Evolutionary conservation across 139 green algal genomes (phyloP).

Genomic region (Asterochloris erici): DNA sequence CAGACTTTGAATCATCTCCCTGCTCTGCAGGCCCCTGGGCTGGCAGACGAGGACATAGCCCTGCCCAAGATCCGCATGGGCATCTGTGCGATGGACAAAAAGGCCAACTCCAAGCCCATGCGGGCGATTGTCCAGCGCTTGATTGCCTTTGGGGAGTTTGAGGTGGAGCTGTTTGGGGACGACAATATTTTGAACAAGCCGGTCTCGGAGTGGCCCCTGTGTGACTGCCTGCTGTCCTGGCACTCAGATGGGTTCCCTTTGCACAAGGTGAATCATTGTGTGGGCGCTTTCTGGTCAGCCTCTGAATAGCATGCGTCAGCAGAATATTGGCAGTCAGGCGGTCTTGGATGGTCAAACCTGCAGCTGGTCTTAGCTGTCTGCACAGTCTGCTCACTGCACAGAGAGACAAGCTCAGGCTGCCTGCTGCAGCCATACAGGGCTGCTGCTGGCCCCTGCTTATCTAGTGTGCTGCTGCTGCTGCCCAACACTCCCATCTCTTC

Average conservation of each 20-base stretch:
- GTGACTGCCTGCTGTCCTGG: conserved; percentile 90
- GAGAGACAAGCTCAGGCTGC: too few species aligned
- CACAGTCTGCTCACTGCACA: too few species aligned
- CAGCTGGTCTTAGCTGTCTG: too few species aligned
- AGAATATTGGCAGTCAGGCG: neutral
- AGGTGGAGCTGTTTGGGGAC: conserved; percentile 88
- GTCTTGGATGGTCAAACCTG: too few species aligned
- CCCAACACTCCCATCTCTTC: neutral
- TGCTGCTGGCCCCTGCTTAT: too few species aligned
- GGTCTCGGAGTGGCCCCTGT: conserved; percentile 88
- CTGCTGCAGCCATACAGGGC: too few species aligned
- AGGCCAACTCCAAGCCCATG: conserved; percentile 89
- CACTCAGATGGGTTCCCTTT: conserved; percentile 94
- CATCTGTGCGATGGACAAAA: conserved; percentile 90
- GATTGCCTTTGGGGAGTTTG: conserved; percentile 80
- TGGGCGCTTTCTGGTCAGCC: neutral
- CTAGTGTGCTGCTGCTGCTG: neutral
- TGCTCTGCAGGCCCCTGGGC: conserved; percentile 17
- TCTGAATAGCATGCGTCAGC: neutral
- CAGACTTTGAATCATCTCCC: too few species aligned
- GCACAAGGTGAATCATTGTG: conserved; percentile 63
- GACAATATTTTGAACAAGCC: conserved; percentile 82
- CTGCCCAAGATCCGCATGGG: conserved; percentile 41
- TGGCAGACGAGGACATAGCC: conserved; percentile 24
- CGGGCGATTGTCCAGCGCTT: conserved; percentile 83